phyloP scores from a whole-genome alignment of 305 asterid species.

The Ruellia speciosa region DNA sequence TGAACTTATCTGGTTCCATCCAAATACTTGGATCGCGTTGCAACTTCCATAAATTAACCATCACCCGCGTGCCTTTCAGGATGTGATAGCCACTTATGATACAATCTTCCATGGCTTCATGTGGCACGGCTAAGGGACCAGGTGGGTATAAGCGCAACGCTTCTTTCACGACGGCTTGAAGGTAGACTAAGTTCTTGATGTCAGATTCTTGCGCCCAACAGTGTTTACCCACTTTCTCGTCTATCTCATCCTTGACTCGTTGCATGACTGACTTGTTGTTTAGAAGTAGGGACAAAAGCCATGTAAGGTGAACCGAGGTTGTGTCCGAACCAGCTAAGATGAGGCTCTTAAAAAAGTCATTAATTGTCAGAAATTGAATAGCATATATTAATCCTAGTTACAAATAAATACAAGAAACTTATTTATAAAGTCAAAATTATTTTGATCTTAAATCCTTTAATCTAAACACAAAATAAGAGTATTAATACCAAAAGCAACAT shows the following conservation, averaged over 20 bases:
- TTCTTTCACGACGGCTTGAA: conserved; percentile 44
- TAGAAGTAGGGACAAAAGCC: conserved; percentile 37
- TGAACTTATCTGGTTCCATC: conserved; percentile 30
- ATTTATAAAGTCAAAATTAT: too few species aligned
- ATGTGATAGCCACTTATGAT: conserved; percentile 20
- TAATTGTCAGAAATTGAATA: too few species aligned
- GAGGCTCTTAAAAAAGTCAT: conserved; percentile 27
- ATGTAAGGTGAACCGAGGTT: conserved; percentile 38
- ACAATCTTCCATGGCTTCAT: conserved; percentile 45
- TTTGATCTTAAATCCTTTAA: too few species aligned
- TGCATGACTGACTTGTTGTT: conserved; percentile 24
- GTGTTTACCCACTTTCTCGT: conserved; percentile 32
- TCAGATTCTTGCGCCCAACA: conserved; percentile 49
- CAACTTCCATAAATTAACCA: conserved; percentile 43
- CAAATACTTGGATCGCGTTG: conserved; percentile 47
- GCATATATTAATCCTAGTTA: too few species aligned
- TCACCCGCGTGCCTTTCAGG: conserved; percentile 37
- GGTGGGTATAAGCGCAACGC: conserved; percentile 50
- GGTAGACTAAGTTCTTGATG: conserved; percentile 28
- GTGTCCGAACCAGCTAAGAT: conserved; percentile 50
- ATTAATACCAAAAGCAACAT: background rate
- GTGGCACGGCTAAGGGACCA: conserved; percentile 47
- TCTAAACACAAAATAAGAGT: background rate
- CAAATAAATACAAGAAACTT: too few species aligned
- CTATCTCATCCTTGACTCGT: conserved; percentile 34